Base-by-base conservation (phyloP, 768 basidiomycete genomes). In the Kockovaella imperatae region DNA sequence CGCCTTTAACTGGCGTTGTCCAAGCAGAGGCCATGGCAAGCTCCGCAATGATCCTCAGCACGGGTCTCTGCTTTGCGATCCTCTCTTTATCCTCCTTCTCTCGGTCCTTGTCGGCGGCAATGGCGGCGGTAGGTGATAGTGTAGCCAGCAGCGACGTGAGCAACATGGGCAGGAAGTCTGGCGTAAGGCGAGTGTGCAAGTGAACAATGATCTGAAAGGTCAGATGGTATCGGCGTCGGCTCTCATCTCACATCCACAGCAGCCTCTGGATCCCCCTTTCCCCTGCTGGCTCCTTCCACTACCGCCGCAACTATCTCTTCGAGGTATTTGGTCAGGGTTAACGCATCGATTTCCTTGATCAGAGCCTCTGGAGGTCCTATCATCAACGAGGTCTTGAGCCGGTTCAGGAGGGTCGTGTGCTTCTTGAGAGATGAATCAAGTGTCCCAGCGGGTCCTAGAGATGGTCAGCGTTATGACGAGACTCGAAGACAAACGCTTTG, bases 351-450 rank as follows among this genome's bases (percentile, higher is more conserved):
- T 62, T 99, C 95, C 72, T 90, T 96, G 57, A 95, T 74, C 51
- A 93, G 82, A 61, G 87, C 83, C 59, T 90, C 87, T 10, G 69
- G 47, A 0, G 70, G 68, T 7, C 69, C 62, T 10, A 67, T 54
- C 24, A 74, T 64, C 62, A 97, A 77, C 15, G 87, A 86, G 64
- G 84, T 87, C 38, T 84, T 81, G 60, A 96, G 84, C 36, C 86
- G 83, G 72, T 93, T 97, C 56, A 95, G 90, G 54, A 97, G 79
- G 5, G 89, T 87, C 1, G 90, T 96, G 72, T 99, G 91, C 5
- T 89, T 83, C 74, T 88, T 97, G 49, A 99, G 73, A 35, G 95
- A 96, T 3, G 95, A 89, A 71, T 97, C 95, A 20, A 90, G 77
- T 3, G 73, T 50, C 67, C 82, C 89, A 18, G 79, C 75, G 8